A percentile compares a stretch with the other conserved stretches of the same genome.
Conservation (phyloP, 176 grass and related monocot species). For the Phyllostachys edulis region DNA sequence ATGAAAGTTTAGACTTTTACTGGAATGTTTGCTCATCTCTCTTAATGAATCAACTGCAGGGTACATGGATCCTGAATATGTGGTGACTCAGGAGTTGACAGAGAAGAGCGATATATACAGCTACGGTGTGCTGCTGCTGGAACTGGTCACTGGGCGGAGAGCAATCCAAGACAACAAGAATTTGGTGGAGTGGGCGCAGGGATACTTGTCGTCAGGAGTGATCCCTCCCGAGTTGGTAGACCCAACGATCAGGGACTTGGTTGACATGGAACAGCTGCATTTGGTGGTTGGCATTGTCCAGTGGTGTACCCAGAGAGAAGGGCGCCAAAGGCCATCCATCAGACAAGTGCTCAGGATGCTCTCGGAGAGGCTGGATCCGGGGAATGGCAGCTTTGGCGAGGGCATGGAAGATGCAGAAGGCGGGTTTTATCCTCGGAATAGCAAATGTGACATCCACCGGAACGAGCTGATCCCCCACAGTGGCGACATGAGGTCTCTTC, state of each 20-base stretch:
- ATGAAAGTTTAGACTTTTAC: neutral
- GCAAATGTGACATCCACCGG: constrained; percentile 35
- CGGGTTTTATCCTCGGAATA: constrained; percentile 43
- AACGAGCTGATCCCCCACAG: constrained; percentile 57
- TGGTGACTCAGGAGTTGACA: constrained; percentile 88
- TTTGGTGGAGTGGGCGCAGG: constrained; percentile 84
- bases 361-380: constrained; percentile 67
- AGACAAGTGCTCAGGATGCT: constrained; percentile 88
- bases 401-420: constrained; percentile 50
- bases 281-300: constrained; percentile 58
- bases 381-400: constrained; percentile 62
- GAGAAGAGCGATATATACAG: constrained; percentile 99
- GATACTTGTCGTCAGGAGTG: constrained; percentile 51
- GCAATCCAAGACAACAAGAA: constrained; percentile 87
- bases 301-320: constrained; percentile 84
- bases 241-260: constrained; percentile 38
- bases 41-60: constrained; percentile 41
- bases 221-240: constrained; percentile 61
- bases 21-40: neutral
- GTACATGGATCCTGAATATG: constrained; percentile 99
- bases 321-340: constrained; percentile 73
- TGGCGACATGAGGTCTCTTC: constrained; percentile 60
- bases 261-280: constrained; percentile 76
- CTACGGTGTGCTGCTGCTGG: constrained; percentile 83
- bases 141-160: constrained; percentile 76